Base-by-base conservation (phyloP, 257 asterid genomes). In the Apocynum venetum region DNA sequence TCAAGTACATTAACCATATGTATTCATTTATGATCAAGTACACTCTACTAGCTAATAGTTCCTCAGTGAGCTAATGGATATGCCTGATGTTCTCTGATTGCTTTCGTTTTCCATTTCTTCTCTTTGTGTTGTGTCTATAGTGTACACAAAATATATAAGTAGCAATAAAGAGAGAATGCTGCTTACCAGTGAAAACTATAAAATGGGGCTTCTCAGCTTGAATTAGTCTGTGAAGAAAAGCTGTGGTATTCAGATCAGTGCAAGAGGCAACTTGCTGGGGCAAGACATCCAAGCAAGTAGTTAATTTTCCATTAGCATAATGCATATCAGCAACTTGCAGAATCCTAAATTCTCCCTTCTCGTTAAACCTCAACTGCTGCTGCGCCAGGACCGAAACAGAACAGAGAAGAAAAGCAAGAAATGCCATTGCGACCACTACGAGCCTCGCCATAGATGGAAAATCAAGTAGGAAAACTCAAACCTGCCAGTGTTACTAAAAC, bases 311-410 rank as follows among this genome's bases (percentile, higher is more conserved):
- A 83, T 89, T 76, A 75, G 86, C 98, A 60, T 47, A 92, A 83
- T 94, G 98, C 97, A 94, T 94, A 73, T 94, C 98, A 38, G 98
- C 97, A 71, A 94, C 97, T 81, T 94, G 98, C 43, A 94, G 84
- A 78, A 94, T 91, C 88, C 88, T 89, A 74, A 94, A 92, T 71
- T 91, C 94, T 6, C 97, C 97, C 65, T 78, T 88, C 66, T 74
- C 79, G 81, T 87, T 86, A 81, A 94, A 94, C 60, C 89, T 87
- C 82, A 94, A 87, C 87, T 77, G 87, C 48, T 77, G 79, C 43
- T 53, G 72, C 2, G 81, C 77, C 19, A 51, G 72, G 38, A 72
- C 67, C 6, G 66, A 47, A 48, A 72, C 52, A 72, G 56, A 47
- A 49, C 67, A 35, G 53, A 68, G 52, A 20, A 72, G 3, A 48